Percentiles rank a stretch among this genome's conserved stretches.
phyloP scores from a whole-genome alignment of 2,329 filamentous ascomycete genomes.

The Mycosphaerella sp. region DNA sequence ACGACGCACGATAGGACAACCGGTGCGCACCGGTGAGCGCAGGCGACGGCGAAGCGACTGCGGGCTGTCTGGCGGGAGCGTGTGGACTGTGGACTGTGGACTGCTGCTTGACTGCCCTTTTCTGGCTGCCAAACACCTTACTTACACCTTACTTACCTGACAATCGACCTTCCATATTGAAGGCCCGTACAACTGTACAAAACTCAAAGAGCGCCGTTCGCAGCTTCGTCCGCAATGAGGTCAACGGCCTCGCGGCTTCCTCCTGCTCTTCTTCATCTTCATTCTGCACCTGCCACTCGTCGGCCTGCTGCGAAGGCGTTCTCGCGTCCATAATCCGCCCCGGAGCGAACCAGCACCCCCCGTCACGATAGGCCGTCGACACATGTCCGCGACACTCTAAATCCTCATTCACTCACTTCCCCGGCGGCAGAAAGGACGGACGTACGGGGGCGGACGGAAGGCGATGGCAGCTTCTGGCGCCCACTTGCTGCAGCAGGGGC shows the following conservation, averaged over 20 bases:
- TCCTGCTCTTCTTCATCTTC: neutral
- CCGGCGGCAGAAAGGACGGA: slow-evolving; percentile 1
- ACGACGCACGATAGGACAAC: neutral
- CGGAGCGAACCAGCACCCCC: neutral
- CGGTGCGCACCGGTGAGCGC: too few species aligned
- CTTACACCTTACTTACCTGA: too few species aligned
- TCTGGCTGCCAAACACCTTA: too few species aligned
- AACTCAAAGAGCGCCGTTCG: neutral
- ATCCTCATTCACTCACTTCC: neutral
- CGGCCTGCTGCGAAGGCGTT: neutral
- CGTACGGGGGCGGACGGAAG: slow-evolving; percentile 2
- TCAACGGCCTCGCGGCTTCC: slow-evolving; percentile 2
- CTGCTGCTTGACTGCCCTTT: too few species aligned
- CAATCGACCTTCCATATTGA: too few species aligned
- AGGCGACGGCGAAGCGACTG: slow-evolving; percentile 3
- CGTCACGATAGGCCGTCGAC: neutral
- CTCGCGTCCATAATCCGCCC: neutral
- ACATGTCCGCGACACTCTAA: neutral
- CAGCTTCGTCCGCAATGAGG: slow-evolving; percentile 5
- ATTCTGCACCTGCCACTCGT: neutral
- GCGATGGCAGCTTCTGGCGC: slow-evolving; percentile 31
- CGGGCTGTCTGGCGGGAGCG: too few species aligned
- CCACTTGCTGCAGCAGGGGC: slow-evolving; percentile 38
- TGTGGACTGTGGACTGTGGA: too few species aligned
- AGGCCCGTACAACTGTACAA: too few species aligned